A percentile compares a stretch with the other conserved stretches of the same genome.
phyloP scores from a whole-genome alignment of 441 rosid genomes.

The Pelargonium citronellum region DNA sequence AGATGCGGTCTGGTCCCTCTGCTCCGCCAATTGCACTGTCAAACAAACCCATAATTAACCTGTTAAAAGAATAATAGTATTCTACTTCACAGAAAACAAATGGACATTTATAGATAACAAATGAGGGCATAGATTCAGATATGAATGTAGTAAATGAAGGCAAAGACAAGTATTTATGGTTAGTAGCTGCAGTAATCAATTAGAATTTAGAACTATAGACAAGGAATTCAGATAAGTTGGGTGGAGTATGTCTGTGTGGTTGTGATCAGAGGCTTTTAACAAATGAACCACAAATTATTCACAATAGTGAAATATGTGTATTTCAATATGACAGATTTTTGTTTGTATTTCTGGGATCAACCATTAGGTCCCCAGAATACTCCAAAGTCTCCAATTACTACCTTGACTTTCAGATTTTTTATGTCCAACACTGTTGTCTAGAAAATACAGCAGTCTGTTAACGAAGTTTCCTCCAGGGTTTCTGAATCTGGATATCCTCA shows the following conservation, averaged over 20 bases:
- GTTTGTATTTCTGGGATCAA: not conserved
- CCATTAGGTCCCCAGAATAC: not conserved
- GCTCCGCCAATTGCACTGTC: conserved; percentile 30
- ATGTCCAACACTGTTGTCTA: not conserved
- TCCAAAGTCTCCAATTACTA: not conserved
- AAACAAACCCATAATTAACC: conserved; percentile 13
- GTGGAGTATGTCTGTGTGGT: not conserved
- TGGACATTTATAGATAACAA: too few relatives aligned
- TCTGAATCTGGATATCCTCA: not conserved
- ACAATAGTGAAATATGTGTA: not conserved
- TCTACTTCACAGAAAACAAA: not conserved
- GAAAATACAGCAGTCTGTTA: not conserved
- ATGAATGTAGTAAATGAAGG: not conserved
- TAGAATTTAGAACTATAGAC: not conserved
- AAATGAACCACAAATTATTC: not conserved
- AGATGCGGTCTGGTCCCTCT: conserved; percentile 35
- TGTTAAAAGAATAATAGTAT: not conserved
- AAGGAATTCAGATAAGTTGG: not conserved
- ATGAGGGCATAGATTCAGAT: not conserved
- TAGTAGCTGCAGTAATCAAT: not conserved
- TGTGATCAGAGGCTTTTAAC: not conserved
- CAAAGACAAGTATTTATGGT: not conserved
- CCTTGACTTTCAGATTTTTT: not conserved
- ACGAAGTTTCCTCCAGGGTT: not conserved
- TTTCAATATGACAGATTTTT: not conserved